Conservation (phyloP, 106 monocot species). For the Acorus calamus region DNA sequence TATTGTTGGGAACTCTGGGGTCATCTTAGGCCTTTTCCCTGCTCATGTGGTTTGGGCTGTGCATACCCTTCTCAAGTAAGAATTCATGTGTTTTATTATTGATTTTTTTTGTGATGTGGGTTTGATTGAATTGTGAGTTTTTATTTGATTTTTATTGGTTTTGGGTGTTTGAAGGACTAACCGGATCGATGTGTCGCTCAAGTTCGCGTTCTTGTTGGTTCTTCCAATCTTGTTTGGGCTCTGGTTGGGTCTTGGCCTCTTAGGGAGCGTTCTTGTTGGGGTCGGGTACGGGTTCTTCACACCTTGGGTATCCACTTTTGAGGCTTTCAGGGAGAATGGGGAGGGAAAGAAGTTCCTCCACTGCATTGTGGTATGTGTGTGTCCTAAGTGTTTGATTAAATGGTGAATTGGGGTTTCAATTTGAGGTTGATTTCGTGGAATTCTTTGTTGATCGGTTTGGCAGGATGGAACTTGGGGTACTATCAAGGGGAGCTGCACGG, state of each 20-base stretch:
- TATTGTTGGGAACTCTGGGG: constrained; percentile 67
- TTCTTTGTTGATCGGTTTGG: not conserved
- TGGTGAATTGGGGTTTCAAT: not conserved
- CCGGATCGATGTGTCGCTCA: constrained; percentile 45
- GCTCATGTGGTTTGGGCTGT: constrained; percentile 78
- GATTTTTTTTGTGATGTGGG: not conserved
- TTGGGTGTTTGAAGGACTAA: constrained; percentile 49
- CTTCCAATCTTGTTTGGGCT: constrained; percentile 56
- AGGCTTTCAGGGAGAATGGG: constrained; percentile 57
- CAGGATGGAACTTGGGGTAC: constrained; percentile 97
- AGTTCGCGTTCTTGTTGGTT: constrained; percentile 45
- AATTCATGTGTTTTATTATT: not conserved
- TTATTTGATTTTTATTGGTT: constrained; percentile 1
- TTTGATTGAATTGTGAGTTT: not conserved
- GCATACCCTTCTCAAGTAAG: constrained; percentile 59
- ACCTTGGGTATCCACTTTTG: constrained; percentile 83
- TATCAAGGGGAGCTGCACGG: constrained; percentile 84
- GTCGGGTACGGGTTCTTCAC: constrained; percentile 80
- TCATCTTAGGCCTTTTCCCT: constrained; percentile 59
- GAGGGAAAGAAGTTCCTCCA: constrained; percentile 52
- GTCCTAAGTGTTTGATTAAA: too few relatives aligned
- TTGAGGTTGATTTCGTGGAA: not conserved
- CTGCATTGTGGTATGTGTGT: constrained; percentile 48
- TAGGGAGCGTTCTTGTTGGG: constrained; percentile 61
- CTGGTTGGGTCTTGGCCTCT: constrained; percentile 57